phyloP scores from a whole-genome alignment of 1,284 basidiomycete genomes.

The Boletellus sp. region DNA sequence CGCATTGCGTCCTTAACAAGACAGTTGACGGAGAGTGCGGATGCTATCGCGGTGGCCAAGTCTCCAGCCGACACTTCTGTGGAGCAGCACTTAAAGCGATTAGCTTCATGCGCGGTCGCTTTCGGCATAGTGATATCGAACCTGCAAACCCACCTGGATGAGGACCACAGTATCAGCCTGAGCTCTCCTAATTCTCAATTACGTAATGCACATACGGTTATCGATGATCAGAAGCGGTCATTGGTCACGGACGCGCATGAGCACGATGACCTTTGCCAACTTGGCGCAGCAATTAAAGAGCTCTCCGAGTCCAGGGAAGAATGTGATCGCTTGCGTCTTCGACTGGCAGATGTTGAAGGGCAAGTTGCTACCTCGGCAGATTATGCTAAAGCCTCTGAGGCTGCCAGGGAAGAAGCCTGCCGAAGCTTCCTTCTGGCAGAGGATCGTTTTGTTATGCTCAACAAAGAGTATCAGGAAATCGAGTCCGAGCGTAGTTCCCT shows the following conservation, averaged over 20 bases:
- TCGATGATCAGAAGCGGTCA: slow-evolving; percentile 15
- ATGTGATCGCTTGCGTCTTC: slow-evolving; percentile 10
- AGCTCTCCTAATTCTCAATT: slow-evolving; percentile 13
- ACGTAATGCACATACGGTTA: slow-evolving; percentile 13
- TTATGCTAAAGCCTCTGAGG: slow-evolving; percentile 31
- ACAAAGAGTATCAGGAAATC: slow-evolving; percentile 44
- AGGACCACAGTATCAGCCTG: too few relatives aligned
- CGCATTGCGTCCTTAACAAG: slow-evolving; percentile 29
- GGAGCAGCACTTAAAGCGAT: slow-evolving; percentile 26
- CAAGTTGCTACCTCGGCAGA: slow-evolving; percentile 32
- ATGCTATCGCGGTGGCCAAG: neutral
- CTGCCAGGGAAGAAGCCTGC: slow-evolving; percentile 37
- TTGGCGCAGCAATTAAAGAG: slow-evolving; percentile 16
- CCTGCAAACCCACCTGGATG: slow-evolving; percentile 32
- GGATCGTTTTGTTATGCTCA: slow-evolving; percentile 38
- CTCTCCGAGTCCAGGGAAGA: slow-evolving; percentile 22
- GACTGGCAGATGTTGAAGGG: slow-evolving; percentile 23
- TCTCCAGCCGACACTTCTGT: neutral
- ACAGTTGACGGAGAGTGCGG: slow-evolving; percentile 15
- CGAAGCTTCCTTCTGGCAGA: slow-evolving; percentile 24
- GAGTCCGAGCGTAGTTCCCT: slow-evolving; percentile 64
- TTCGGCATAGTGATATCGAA: slow-evolving; percentile 38
- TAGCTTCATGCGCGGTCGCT: slow-evolving; percentile 32
- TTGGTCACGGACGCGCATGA: slow-evolving; percentile 9
- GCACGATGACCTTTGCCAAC: slow-evolving; percentile 9